These are phyloP conservation scores for Lactarius hatsudake DNA, from an alignment of 768 basidiomycete species.

Conservation along the genomic window DNA sequence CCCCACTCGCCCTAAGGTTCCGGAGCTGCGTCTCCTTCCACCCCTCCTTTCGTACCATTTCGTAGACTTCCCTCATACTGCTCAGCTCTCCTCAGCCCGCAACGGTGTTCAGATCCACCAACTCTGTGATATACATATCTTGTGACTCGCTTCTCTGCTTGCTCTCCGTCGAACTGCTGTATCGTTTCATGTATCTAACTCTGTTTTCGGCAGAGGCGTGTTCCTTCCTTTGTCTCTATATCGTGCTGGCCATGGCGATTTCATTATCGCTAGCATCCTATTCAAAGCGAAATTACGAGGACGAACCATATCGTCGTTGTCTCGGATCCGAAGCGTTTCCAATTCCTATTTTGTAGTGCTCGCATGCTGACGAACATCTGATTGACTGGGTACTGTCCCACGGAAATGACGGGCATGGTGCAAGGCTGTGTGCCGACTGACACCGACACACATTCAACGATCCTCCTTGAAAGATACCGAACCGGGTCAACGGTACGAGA, in stretches of 20 bases:
- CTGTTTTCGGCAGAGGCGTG: not conserved
- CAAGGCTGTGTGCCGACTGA: not conserved
- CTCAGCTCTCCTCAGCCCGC: constrained; percentile 11
- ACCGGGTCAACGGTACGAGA: not conserved
- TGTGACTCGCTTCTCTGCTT: constrained; percentile 12
- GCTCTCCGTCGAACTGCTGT: constrained; percentile 19
- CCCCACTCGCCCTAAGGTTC: not conserved
- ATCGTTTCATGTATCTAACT: constrained; percentile 1
- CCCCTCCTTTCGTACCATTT: not conserved
- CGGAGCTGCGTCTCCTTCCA: not conserved
- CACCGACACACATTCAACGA: not conserved
- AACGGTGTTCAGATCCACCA: constrained; percentile 18
- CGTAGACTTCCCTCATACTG: constrained; percentile 11
- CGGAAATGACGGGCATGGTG: constrained; percentile 7
- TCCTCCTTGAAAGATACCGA: not conserved
- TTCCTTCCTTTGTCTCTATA: not conserved
- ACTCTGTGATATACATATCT: constrained; percentile 26
- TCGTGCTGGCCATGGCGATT: not conserved
- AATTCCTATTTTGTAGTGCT: not conserved
- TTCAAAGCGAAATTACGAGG: not conserved
- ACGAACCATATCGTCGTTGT: not conserved
- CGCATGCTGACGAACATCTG: not conserved
- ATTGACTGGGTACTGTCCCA: constrained; percentile 1
- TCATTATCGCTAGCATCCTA: not conserved
- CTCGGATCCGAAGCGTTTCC: not conserved